Base-by-base conservation (phyloP, 2,329 filamentous ascomycete species). In the Apiospora malaysiana region DNA sequence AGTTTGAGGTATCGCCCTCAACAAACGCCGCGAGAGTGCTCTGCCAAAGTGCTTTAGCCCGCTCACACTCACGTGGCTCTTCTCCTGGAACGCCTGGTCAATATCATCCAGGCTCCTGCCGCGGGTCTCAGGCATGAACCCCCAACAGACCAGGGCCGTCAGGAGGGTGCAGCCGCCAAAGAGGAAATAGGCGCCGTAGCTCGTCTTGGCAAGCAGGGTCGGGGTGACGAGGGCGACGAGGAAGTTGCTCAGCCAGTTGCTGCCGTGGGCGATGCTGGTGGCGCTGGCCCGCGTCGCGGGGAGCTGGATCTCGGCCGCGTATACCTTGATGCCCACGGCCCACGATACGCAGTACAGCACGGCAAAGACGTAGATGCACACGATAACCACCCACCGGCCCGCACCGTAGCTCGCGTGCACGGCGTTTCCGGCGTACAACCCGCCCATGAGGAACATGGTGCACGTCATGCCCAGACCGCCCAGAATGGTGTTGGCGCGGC, bases 261-360 rank as follows among this genome's bases (percentile, higher is more conserved):
- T 82, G 3, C 86, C 85, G 70, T 89, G 85, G 0, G 86, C 87
- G 40, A 90, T 77, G 66, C 84, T 85, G 0, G 85, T 87, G 0
- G 87, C 88, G 18, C 84, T 85, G 1, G 86, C 88, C 2, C 89
- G 81, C 0, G 87, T 90, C 12, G 81, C 79, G 27, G 85, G 81
- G 0, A 88, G 88, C 75, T 89, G 85, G 59, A 88, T 89, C 76
- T 91, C 89, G 0, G 86, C 83, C 0, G 85, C 80, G 73, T 88
- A 90, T 0, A 89, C 85, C 66, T 86, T 85, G 67, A 89, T 82
- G 0, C 83, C 82, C 2, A 90, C 84, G 0, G 83, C 88, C 87
- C 88, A 90, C 0, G 86, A 83, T 1, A 79, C 78, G 37, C 79
- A 83, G 72, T 83, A 89, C 0, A 83, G 76, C 5, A 86, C 79